Evolutionary conservation across 1,139 yeast species (phyloP).

Genomic region (Yarrowia galli): DNA sequence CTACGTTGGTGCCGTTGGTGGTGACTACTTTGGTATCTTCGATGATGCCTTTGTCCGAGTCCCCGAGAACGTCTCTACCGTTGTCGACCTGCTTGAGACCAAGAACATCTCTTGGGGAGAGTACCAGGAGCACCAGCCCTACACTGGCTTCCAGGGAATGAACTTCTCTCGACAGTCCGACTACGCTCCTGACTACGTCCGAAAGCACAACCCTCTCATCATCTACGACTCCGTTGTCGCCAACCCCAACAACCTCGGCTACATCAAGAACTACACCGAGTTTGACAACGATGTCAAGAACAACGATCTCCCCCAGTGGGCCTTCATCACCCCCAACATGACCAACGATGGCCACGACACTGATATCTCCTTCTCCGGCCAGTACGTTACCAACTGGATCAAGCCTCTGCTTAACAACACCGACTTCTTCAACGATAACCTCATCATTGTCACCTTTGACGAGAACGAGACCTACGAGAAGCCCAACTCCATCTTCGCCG

Average conservation of each 20-base stretch:
- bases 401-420: conserved; percentile 54
- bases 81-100: conserved; percentile 57
- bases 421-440: conserved; percentile 56
- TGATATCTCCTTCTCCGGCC: conserved; percentile 55
- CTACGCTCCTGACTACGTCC: conserved; percentile 57
- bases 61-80: conserved; percentile 56
- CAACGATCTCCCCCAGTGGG: conserved; percentile 58
- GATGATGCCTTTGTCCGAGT: conserved; percentile 56
- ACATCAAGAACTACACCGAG: conserved; percentile 57
- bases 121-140: conserved; percentile 59
- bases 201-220: conserved; percentile 60
- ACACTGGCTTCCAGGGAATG: conserved; percentile 59
- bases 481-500: conserved; percentile 55
- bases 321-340: conserved; percentile 60
- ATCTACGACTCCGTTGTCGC: conserved; percentile 53
- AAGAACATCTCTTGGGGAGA: conserved; percentile 59
- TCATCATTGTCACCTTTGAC: conserved; percentile 58
- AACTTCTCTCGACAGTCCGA: conserved; percentile 55
- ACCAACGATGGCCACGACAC: conserved; percentile 60
- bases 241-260: conserved; percentile 51
- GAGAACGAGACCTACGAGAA: conserved; percentile 56
- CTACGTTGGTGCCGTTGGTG: conserved; percentile 58
- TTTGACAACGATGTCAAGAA: conserved; percentile 53
- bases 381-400: conserved; percentile 56
- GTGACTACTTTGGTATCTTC: conserved; percentile 58